Percentiles rank a stretch among this genome's conserved stretches.
These are phyloP conservation scores for Rhizopogon rudus DNA, from an alignment of 768 basidiomycete species.

Conservation along the genomic window DNA sequence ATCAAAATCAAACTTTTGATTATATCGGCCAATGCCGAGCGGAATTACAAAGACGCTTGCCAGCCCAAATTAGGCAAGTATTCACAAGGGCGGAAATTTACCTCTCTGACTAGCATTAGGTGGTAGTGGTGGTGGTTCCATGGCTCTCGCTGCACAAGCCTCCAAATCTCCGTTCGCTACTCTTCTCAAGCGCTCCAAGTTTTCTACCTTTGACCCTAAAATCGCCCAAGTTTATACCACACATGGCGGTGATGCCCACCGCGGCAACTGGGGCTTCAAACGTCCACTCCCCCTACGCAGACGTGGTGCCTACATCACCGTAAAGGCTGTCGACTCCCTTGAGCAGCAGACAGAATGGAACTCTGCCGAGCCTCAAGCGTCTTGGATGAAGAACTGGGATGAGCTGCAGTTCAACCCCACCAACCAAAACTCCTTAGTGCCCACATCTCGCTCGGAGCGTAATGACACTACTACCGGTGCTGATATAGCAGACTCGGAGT, in stretches of 20 bases:
- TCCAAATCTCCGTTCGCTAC: conserved; percentile 60
- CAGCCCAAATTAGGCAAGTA: not conserved
- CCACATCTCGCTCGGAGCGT: not conserved
- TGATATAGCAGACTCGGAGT: conserved; percentile 21
- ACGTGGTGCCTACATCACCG: conserved; percentile 58
- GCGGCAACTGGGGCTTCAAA: conserved; percentile 85
- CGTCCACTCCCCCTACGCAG: conserved; percentile 69
- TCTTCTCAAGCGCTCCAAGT: conserved; percentile 77
- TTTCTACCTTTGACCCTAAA: conserved; percentile 70
- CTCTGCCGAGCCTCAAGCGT: conserved; percentile 58
- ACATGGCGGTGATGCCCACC: conserved; percentile 60
- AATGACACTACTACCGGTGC: conserved; percentile 5
- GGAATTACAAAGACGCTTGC: not conserved
- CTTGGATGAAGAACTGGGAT: conserved; percentile 62
- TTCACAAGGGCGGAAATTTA: not conserved
- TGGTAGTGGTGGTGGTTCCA: not conserved
- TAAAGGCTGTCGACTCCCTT: conserved; percentile 64
- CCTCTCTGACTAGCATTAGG: not conserved
- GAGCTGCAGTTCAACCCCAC: conserved; percentile 37
- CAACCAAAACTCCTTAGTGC: not conserved
- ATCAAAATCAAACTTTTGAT: conserved; percentile 23
- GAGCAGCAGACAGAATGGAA: conserved; percentile 79
- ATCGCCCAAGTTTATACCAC: conserved; percentile 79
- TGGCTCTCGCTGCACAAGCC: conserved; percentile 13
- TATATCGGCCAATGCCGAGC: conserved; percentile 21